phyloP scores from a whole-genome alignment of 2,329 filamentous ascomycete genomes.

The Aspergillus sp. region DNA sequence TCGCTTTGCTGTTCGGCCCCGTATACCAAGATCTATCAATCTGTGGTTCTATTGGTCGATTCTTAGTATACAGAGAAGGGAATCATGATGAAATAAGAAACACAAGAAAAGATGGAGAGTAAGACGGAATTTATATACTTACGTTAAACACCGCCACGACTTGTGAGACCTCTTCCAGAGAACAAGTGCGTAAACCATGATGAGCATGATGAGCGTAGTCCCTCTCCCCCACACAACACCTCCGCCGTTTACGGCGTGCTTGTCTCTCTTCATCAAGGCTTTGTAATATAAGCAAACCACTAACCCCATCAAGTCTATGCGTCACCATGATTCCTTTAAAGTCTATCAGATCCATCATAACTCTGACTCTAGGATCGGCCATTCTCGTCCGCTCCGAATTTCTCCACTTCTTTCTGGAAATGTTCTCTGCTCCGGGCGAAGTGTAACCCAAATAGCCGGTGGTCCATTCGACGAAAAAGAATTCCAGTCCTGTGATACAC shows the following conservation, averaged over 20 bases:
- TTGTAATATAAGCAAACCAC: too few relatives aligned
- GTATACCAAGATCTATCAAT: too few relatives aligned
- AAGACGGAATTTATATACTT: not conserved
- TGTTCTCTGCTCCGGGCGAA: not conserved
- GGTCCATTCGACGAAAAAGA: slow-evolving; percentile 9
- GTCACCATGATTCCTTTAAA: too few relatives aligned
- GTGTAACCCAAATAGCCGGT: slow-evolving; percentile 5
- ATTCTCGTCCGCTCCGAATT: not conserved
- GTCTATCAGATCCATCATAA: not conserved
- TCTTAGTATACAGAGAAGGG: too few relatives aligned
- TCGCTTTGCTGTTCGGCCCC: too few relatives aligned
- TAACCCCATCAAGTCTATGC: too few relatives aligned
- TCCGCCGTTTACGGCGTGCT: not conserved
- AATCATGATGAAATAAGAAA: too few relatives aligned
- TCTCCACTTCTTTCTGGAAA: not conserved
- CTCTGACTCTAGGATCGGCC: slow-evolving; percentile 1
- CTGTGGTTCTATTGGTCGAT: too few relatives aligned
- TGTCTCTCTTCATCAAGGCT: not conserved
- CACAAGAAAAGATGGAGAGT: not conserved
- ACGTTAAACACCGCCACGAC: not conserved
- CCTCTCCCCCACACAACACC: not conserved
- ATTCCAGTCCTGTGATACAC: slow-evolving; percentile 10
- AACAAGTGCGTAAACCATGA: not conserved
- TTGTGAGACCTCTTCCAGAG: not conserved
- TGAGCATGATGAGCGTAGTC: too few relatives aligned